Conservation (phyloP, 2,329 filamentous ascomycete genomes). For the Rachicladosporium sp. region DNA sequence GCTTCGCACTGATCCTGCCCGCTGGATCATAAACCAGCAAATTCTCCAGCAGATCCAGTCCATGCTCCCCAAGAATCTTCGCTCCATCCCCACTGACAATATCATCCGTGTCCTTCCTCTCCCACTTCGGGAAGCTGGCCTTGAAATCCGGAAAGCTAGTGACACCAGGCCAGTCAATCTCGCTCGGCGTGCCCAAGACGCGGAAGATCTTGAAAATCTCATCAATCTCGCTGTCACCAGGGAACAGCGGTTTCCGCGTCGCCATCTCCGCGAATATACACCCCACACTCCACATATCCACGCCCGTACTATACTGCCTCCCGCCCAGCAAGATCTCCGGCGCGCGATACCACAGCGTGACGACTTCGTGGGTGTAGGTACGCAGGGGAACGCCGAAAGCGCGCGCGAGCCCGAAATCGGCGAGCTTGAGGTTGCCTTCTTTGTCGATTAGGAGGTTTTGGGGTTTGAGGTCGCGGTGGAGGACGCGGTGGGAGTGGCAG, state of each 20-base stretch:
- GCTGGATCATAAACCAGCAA: conserved; percentile 83
- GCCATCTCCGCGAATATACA: conserved; percentile 97
- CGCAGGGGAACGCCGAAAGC: conserved; percentile 87
- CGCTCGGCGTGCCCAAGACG: conserved; percentile 69
- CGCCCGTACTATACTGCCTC: conserved; percentile 82
- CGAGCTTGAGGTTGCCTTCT: conserved; percentile 79
- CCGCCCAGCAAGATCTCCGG: conserved; percentile 85
- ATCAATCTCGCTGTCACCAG: conserved; percentile 84
- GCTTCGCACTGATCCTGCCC: conserved; percentile 77
- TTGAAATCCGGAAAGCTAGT: conserved; percentile 95
- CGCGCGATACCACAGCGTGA: conserved; percentile 85
- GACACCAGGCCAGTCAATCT: conserved; percentile 76
- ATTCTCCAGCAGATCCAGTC: conserved; percentile 54
- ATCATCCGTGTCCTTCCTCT: conserved; percentile 51
- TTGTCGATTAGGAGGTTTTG: conserved; percentile 80
- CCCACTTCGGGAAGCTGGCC: conserved; percentile 82
- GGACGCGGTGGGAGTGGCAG: conserved; percentile 76
- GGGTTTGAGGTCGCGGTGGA: conserved; percentile 82
- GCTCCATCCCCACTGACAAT: conserved; percentile 50
- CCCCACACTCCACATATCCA: conserved; percentile 92
- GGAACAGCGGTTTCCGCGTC: conserved; percentile 83
- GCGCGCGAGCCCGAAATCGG: conserved; percentile 78
- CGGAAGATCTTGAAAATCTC: conserved; percentile 91
- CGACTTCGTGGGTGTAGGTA: conserved; percentile 90
- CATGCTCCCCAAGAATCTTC: conserved; percentile 51